Conservation (phyloP, 2,329 filamentous ascomycete genomes). For the Sarocladium kiliense region DNA sequence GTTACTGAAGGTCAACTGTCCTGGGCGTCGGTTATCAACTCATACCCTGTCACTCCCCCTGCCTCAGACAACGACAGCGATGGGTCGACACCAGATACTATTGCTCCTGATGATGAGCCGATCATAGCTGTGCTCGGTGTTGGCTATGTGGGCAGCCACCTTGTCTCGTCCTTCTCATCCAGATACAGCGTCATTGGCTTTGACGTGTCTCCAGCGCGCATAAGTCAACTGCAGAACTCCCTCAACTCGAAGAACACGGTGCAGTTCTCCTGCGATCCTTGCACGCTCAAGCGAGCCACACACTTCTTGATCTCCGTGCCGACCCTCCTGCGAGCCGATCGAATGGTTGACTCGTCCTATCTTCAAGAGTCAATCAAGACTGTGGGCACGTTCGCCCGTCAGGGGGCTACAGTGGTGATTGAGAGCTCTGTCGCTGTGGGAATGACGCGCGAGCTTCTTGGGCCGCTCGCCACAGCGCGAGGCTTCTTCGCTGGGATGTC, state of each 20-base stretch:
- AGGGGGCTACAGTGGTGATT: conserved; percentile 43
- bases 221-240: conserved; percentile 25
- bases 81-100: neutral
- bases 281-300: conserved; percentile 35
- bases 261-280: conserved; percentile 31
- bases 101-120: conserved; percentile 21
- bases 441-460: conserved; percentile 46
- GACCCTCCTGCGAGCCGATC: conserved; percentile 41
- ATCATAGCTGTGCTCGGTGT: conserved; percentile 45
- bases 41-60: conserved; percentile 11
- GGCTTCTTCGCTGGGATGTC: conserved; percentile 45
- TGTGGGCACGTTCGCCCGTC: conserved; percentile 34
- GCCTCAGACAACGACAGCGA: conserved; percentile 8
- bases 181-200: conserved; percentile 40
- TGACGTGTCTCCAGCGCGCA: conserved; percentile 37
- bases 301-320: conserved; percentile 51
- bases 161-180: conserved; percentile 37
- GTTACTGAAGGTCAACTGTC: neutral
- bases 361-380: conserved; percentile 37
- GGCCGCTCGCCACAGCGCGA: conserved; percentile 34
- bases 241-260: conserved; percentile 22
- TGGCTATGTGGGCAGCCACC: conserved; percentile 47
- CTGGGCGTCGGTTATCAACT: neutral
- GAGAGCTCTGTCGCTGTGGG: conserved; percentile 51
- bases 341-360: conserved; percentile 42